Percentiles rank a stretch among this genome's conserved stretches.
Conservation (phyloP, 2,329 filamentous ascomycete species). For the Talaromyces verruculosus region DNA sequence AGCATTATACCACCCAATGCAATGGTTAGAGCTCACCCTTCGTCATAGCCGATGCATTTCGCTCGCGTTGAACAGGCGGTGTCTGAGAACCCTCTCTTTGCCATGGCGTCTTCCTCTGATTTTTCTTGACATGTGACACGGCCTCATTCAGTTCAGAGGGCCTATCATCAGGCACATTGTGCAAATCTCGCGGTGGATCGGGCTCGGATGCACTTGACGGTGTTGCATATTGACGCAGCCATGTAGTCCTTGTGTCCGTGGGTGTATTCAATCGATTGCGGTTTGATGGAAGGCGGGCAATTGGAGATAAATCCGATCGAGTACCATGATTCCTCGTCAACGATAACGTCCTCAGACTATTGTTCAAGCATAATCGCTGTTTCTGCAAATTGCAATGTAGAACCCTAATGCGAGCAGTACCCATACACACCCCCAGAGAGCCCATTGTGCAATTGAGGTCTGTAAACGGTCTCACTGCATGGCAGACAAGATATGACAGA, state of each 20-base stretch:
- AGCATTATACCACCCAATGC: background rate
- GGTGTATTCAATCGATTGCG: background rate
- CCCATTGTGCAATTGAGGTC: background rate
- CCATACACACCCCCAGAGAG: slow-evolving; percentile 8
- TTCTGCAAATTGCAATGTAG: slow-evolving; percentile 9
- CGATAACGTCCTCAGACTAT: background rate
- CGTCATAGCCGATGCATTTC: slow-evolving; percentile 60
- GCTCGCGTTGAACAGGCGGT: slow-evolving; percentile 54
- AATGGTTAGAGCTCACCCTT: slow-evolving; percentile 53
- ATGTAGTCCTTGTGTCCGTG: background rate
- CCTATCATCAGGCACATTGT: background rate
- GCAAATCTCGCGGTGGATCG: background rate
- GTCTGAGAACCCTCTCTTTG: slow-evolving; percentile 61
- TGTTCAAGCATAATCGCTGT: slow-evolving; percentile 3
- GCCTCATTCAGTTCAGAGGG: slow-evolving; percentile 6
- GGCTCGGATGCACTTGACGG: background rate
- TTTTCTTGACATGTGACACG: slow-evolving; percentile 18
- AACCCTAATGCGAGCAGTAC: background rate
- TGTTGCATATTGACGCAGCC: background rate
- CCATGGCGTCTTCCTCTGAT: slow-evolving; percentile 64
- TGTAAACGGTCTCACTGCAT: slow-evolving; percentile 3
- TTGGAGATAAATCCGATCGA: background rate
- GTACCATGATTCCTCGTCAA: background rate
- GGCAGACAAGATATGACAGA: background rate
- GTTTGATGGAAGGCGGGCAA: background rate